Evolutionary conservation across 2,329 filamentous ascomycete genomes (phyloP).

Genomic region (Aspergillus brasiliensis): DNA sequence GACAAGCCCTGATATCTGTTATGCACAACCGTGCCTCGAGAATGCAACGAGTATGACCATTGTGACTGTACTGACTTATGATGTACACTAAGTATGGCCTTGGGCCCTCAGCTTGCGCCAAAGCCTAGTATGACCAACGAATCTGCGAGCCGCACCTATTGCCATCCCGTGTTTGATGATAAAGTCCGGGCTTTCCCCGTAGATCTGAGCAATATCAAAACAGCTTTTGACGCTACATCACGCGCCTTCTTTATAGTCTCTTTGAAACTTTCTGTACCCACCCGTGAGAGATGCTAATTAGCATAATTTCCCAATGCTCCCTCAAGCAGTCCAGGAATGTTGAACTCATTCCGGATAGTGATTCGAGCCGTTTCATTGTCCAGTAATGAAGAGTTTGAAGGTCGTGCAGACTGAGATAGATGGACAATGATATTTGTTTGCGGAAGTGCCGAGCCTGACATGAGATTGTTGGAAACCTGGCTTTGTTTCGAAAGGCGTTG

Average conservation of each 20-base stretch:
- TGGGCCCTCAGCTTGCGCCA: too few species aligned
- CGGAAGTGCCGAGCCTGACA: conserved; percentile 19
- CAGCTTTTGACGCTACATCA: conserved; percentile 16
- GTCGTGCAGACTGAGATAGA: conserved; percentile 17
- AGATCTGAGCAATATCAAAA: conserved; percentile 18
- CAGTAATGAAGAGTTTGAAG: neutral
- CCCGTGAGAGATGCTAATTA: conserved; percentile 16
- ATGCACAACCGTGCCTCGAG: too few species aligned
- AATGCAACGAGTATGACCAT: too few species aligned
- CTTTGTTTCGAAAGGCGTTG: conserved; percentile 11
- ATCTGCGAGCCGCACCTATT: conserved; percentile 12
- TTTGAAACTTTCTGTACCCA: conserved; percentile 15
- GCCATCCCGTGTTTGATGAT: conserved; percentile 19
- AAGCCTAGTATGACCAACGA: neutral
- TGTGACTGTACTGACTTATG: too few species aligned
- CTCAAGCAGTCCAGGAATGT: conserved; percentile 15
- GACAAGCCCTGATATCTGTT: too few species aligned
- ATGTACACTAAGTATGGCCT: too few species aligned
- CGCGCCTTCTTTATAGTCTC: conserved; percentile 18
- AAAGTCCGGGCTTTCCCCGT: conserved; percentile 15
- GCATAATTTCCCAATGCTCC: conserved; percentile 18
- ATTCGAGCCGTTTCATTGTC: too few species aligned
- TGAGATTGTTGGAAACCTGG: conserved; percentile 19
- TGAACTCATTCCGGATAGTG: neutral
- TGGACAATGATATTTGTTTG: conserved; percentile 35